Base-by-base conservation (phyloP, 2,329 filamentous ascomycete species). In the Colletotrichum sp. region DNA sequence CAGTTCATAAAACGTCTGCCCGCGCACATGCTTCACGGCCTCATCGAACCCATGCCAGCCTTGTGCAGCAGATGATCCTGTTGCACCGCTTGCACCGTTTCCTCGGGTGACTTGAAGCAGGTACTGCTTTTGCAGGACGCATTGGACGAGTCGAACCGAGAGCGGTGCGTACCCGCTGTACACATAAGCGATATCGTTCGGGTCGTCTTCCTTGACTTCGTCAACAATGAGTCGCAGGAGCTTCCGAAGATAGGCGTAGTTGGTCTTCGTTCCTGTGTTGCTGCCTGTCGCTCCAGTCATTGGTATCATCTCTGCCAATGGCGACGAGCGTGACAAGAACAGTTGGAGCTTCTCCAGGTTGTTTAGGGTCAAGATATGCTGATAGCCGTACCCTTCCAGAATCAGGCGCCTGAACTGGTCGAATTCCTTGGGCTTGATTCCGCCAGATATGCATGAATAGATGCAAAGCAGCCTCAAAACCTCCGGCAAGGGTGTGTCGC, bases 141-240 rank as follows among this genome's bases (percentile, higher is more conserved):
- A 97, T 84, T 99, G 98, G 8, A 99, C 94, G 6, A 99, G 91
- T 19, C 97, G 93, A 70, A 98, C 91, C 60, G 95, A 98, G 15
- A 99, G 90, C 0, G 97, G 98, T 6, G 98, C 97, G 82, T 98
- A 99, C 68, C 97, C 98, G 78, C 95, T 98, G 85, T 98, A 99
- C 13, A 98, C 96, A 81, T 99, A 99, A n/a, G 96, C 94, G 77
- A 98, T 93, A 80, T 99, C 97, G 80, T 97, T 95, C 4, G 97
- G 97, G 63, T 98, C 94, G 75, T 97, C 93, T 84, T 99, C 97
- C 82, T 98, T 96, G 52, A 99, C 96, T 83, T 98, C 97, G 82
- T 99, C 97, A 72, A 98, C 94, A 82, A 98, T 98, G 19, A 99
- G 90, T 34, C 94, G 92, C 16, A 99, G 91, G 76, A 93, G 93